Evolutionary conservation across 176 grass and related monocot species (phyloP).

Genomic region (Themeda triandra): DNA sequence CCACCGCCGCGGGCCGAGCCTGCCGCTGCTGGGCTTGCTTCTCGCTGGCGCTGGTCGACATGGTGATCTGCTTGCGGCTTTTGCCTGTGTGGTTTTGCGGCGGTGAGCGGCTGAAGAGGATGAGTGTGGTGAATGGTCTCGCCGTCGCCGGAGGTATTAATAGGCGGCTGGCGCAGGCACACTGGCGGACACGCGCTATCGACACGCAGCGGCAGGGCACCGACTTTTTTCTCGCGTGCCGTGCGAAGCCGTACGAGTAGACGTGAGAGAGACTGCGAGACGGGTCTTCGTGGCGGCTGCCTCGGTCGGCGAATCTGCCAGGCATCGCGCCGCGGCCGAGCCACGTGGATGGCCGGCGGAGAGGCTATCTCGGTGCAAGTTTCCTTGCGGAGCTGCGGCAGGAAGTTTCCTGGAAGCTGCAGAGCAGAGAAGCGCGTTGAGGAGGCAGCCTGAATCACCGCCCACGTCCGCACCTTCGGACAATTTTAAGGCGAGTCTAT

Average conservation of each 20-base stretch:
- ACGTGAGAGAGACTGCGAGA: neutral
- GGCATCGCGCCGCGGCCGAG: neutral
- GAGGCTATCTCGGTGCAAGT: no score
- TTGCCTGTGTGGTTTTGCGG: neutral
- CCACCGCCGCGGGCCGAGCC: neutral
- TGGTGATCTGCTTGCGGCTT: neutral
- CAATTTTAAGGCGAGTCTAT: neutral
- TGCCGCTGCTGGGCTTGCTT: neutral
- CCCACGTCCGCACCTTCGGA: neutral
- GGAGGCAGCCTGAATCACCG: neutral
- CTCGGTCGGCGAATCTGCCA: slow-evolving; percentile 9
- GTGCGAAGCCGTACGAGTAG: neutral
- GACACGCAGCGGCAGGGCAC: slow-evolving; percentile 18
- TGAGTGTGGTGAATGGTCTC: neutral
- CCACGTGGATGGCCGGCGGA: neutral
- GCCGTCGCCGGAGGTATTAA: slow-evolving; percentile 2
- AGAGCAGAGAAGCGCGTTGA: neutral
- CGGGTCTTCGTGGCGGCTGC: neutral
- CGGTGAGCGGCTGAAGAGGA: neutral
- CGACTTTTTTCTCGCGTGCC: neutral
- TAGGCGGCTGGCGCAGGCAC: neutral
- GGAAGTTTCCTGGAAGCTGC: neutral
- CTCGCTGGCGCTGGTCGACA: slow-evolving; percentile 29
- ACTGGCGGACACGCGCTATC: neutral
- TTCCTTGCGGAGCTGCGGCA: no score